phyloP scores from a whole-genome alignment of 208 protist species.

The Acanthamoeba triangularis region DNA sequence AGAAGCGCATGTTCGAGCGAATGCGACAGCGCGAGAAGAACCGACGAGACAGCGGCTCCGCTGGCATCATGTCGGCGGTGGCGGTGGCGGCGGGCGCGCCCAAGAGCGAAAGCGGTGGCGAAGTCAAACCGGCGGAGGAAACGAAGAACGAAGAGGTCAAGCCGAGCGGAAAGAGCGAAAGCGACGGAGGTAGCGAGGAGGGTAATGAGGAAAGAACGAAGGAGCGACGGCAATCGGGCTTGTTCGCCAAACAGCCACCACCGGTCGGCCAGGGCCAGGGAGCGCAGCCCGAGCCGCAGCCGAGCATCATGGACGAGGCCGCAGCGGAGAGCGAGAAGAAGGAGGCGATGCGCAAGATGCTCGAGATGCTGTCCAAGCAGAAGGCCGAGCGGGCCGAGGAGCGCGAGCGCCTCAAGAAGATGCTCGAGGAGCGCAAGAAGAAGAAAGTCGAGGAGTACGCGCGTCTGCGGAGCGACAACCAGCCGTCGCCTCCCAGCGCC shows the following conservation, averaged over 20 bases:
- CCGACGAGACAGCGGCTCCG: neutral
- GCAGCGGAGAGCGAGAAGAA: neutral
- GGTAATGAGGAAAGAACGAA: neutral
- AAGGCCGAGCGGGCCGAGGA: slow-evolving; percentile 54
- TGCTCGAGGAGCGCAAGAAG: slow-evolving; percentile 27
- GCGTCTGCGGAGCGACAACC: neutral
- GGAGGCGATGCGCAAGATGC: slow-evolving; percentile 41
- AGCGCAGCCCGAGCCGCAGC: neutral
- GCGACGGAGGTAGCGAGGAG: neutral
- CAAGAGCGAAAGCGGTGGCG: neutral
- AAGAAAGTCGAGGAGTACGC: neutral
- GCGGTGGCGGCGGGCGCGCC: too few species aligned
- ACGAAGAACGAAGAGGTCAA: neutral
- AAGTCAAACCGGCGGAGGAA: neutral
- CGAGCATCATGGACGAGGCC: neutral
- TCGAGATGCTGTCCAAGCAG: neutral
- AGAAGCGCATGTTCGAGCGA: slow-evolving; percentile 7
- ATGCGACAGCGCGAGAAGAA: slow-evolving; percentile 39
- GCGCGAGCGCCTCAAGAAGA: slow-evolving; percentile 18
- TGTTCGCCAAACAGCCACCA: neutral
- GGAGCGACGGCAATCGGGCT: neutral
- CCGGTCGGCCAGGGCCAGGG: too few species aligned
- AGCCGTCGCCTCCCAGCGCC: neutral
- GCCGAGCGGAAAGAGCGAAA: neutral
- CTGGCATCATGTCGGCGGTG: neutral